phyloP scores from a whole-genome alignment of 2,329 filamentous ascomycete species.

The Alternaria ethzedia region DNA sequence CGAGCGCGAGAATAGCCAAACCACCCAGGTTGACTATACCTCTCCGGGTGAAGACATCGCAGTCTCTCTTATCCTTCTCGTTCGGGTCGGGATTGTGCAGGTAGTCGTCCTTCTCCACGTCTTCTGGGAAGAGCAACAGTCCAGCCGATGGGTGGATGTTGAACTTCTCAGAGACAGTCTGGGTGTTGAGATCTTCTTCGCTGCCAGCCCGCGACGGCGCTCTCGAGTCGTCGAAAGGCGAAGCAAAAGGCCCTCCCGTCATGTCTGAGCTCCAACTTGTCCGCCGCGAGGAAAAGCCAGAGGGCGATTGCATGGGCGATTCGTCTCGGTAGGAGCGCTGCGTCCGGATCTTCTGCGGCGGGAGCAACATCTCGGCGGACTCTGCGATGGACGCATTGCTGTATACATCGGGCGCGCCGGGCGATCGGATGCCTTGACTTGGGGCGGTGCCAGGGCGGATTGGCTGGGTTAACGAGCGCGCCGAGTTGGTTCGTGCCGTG shows the following conservation, averaged over 20 bases:
- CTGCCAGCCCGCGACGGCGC: conserved; percentile 66
- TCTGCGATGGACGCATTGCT: conserved; percentile 45
- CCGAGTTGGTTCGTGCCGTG: conserved; percentile 50
- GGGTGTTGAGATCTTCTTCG: conserved; percentile 71
- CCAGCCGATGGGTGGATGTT: conserved; percentile 73
- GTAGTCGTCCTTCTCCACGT: conserved; percentile 76
- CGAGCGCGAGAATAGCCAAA: conserved; percentile 64
- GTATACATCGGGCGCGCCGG: conserved; percentile 42
- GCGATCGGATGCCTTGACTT: conserved; percentile 33
- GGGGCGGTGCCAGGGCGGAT: conserved; percentile 47
- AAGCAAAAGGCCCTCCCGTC: conserved; percentile 58
- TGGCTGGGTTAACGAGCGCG: conserved; percentile 54
- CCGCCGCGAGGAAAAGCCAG: conserved; percentile 63
- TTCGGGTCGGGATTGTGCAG: conserved; percentile 73
- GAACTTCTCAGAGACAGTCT: conserved; percentile 76
- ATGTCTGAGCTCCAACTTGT: conserved; percentile 71
- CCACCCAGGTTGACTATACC: conserved; percentile 70
- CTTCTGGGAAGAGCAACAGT: conserved; percentile 71
- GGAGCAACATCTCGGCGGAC: conserved; percentile 59
- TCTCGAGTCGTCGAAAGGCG: conserved; percentile 66
- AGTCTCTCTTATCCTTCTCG: conserved; percentile 66
- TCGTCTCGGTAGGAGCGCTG: conserved; percentile 60
- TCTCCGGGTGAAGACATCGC: conserved; percentile 69
- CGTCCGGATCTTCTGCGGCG: conserved; percentile 56
- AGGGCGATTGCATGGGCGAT: conserved; percentile 58